These are phyloP conservation scores for Hypoxylon sp. DNA, from an alignment of 2,329 filamentous ascomycete species.

Conservation along the genomic window DNA sequence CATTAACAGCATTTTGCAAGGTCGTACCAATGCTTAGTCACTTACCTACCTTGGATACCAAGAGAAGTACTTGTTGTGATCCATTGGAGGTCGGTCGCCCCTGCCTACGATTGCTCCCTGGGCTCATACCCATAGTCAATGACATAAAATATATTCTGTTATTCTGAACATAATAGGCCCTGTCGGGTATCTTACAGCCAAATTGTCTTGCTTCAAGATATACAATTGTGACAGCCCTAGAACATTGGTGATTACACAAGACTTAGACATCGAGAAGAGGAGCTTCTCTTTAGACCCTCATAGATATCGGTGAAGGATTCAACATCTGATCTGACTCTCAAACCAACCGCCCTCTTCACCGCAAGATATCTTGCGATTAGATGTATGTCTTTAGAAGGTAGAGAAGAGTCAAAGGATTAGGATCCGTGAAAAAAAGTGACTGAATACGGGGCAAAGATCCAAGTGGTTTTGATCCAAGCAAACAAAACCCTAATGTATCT, in stretches of 20 bases:
- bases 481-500: background rate
- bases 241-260: too few species aligned
- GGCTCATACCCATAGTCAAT: background rate
- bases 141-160: background rate
- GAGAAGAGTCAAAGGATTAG: too few species aligned
- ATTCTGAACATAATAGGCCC: background rate
- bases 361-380: too few species aligned
- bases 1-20: background rate
- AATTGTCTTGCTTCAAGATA: background rate
- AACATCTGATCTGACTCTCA: too few species aligned
- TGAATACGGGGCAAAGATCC: background rate
- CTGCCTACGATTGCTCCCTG: background rate
- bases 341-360: too few species aligned
- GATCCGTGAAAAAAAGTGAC: background rate
- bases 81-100: background rate
- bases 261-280: too few species aligned
- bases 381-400: too few species aligned
- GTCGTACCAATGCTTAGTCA: background rate
- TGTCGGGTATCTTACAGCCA: background rate
- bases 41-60: background rate
- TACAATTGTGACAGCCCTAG: background rate
- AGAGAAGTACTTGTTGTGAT: background rate
- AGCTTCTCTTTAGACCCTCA: too few species aligned
- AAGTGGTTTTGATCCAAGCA: background rate
- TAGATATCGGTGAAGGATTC: too few species aligned